Conservation (phyloP, 345 rosid species). For the Dimocarpus longan region DNA sequence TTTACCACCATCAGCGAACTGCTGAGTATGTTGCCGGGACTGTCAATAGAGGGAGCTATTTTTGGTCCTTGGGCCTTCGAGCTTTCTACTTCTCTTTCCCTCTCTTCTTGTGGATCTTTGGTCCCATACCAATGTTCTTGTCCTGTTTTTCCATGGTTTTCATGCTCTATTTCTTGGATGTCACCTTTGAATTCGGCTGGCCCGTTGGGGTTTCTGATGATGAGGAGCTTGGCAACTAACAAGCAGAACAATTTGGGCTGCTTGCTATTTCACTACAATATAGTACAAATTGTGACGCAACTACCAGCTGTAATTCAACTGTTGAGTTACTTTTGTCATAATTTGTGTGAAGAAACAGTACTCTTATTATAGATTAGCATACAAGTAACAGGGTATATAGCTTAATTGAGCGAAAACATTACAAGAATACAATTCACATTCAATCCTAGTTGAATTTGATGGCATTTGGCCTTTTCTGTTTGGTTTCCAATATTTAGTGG, state of each 20-base stretch:
- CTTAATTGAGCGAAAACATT: not conserved
- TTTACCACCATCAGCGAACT: conserved; percentile 39
- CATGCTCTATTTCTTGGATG: conserved; percentile 70
- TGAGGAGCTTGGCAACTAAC: conserved; percentile 21
- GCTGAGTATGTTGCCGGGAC: conserved; percentile 66
- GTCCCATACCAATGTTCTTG: conserved; percentile 75
- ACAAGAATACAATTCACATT: conserved; percentile 9
- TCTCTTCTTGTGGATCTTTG: conserved; percentile 84
- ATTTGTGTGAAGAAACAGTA: no score
- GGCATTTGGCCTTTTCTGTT: not conserved
- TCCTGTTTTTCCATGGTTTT: conserved; percentile 60
- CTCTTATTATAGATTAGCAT: not conserved
- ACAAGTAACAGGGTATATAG: not conserved
- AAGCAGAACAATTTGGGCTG: not conserved
- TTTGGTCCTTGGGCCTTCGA: conserved; percentile 88
- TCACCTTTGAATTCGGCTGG: conserved; percentile 49
- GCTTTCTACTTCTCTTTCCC: conserved; percentile 93
- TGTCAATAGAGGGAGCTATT: conserved; percentile 79
- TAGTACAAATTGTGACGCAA: no score
- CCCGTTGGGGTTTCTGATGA: conserved; percentile 37
- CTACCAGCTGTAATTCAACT: no score
- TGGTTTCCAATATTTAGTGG: not conserved
- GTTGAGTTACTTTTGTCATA: no score
- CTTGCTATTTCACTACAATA: not conserved
- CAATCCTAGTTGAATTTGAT: conserved; percentile 22